These are phyloP conservation scores for Trichoderma orchidacearum DNA, from an alignment of 495 filamentous ascomycete species.

Conservation along the genomic window DNA sequence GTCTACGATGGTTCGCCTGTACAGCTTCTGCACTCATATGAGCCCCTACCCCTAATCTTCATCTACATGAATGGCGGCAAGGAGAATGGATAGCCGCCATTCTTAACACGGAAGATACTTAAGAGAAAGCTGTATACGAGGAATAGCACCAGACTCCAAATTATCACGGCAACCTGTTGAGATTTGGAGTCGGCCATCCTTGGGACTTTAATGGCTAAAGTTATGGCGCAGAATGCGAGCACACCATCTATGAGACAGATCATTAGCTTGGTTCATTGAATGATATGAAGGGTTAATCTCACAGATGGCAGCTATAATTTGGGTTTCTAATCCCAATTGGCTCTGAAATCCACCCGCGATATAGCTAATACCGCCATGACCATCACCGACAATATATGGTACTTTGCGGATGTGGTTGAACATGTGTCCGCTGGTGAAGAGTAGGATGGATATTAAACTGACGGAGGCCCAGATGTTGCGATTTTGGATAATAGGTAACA, in stretches of 20 bases:
- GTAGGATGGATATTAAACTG: conserved; percentile 75
- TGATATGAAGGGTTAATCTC: conserved; percentile 26
- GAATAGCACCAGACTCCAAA: conserved; percentile 70
- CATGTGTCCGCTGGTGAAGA: conserved; percentile 97
- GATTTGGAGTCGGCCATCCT: conserved; percentile 62
- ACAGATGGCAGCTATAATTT: conserved; percentile 94
- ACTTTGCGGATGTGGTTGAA: conserved; percentile 97
- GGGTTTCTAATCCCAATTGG: conserved; percentile 91
- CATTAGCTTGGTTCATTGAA: background rate
- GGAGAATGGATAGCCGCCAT: conserved; percentile 86
- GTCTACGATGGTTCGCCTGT: too few species aligned
- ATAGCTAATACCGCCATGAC: conserved; percentile 75
- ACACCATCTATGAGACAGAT: conserved; percentile 52
- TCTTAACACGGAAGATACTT: conserved; percentile 88
- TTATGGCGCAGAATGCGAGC: conserved; percentile 84
- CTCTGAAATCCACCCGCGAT: conserved; percentile 90
- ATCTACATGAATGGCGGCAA: conserved; percentile 67
- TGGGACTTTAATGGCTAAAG: conserved; percentile 80
- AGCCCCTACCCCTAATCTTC: too few species aligned
- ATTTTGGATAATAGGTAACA: conserved; percentile 79
- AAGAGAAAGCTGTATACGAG: conserved; percentile 86
- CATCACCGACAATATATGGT: conserved; percentile 85
- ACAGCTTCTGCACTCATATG: too few species aligned
- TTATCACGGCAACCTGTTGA: conserved; percentile 70
- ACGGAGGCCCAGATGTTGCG: conserved; percentile 88